phyloP scores from a whole-genome alignment of 192 early-diverging fungal species.

The Linnemannia zychae region DNA sequence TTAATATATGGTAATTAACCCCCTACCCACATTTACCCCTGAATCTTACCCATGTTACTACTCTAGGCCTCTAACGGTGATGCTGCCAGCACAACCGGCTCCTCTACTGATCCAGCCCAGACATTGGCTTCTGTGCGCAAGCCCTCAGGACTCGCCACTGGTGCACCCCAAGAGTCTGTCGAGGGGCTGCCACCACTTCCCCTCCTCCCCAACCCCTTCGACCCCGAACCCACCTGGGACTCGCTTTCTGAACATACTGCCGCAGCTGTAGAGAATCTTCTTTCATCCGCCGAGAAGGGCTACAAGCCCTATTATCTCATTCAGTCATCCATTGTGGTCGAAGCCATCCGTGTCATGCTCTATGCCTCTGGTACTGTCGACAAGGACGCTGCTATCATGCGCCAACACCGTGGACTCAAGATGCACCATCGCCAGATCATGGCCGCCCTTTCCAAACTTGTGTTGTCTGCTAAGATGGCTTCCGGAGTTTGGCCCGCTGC shows the following conservation, averaged over 20 bases:
- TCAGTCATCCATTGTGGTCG: slow-evolving; percentile 71
- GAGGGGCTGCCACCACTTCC: slow-evolving; percentile 55
- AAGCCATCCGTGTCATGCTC: slow-evolving; percentile 89
- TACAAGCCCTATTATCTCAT: slow-evolving; percentile 76
- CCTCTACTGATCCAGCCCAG: slow-evolving; percentile 54
- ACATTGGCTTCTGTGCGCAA: slow-evolving; percentile 38
- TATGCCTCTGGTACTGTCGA: slow-evolving; percentile 83
- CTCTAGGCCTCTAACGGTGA: slow-evolving; percentile 41
- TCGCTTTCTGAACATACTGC: slow-evolving; percentile 62
- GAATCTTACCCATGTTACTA: neutral
- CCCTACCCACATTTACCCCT: neutral
- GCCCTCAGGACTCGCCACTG: slow-evolving; percentile 31
- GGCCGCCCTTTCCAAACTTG: slow-evolving; percentile 85
- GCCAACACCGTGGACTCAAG: slow-evolving; percentile 73
- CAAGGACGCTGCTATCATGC: slow-evolving; percentile 75
- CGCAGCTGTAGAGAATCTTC: slow-evolving; percentile 66
- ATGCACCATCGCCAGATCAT: slow-evolving; percentile 83
- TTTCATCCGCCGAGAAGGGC: slow-evolving; percentile 63
- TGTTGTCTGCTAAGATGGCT: slow-evolving; percentile 86
- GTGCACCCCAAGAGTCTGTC: slow-evolving; percentile 59
- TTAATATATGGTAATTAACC: neutral
- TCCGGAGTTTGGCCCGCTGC: slow-evolving; percentile 92
- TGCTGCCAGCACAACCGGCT: slow-evolving; percentile 41
- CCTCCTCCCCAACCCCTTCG: slow-evolving; percentile 44
- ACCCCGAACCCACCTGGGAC: slow-evolving; percentile 65